phyloP scores from a whole-genome alignment of 257 asterid species.

The Paraleonurus japonicus region DNA sequence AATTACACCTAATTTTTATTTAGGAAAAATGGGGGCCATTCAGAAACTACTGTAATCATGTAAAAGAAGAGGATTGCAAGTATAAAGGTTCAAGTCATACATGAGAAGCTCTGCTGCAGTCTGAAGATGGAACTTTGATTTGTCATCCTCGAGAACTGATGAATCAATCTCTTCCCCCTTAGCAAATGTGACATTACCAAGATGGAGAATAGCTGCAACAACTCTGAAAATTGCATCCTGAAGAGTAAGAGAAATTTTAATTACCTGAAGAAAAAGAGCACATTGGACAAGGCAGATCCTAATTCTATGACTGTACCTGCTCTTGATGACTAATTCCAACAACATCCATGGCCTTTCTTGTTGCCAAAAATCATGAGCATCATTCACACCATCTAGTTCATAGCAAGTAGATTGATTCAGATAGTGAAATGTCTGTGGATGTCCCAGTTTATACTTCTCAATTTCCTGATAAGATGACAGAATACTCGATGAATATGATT shows the following conservation, averaged over 20 bases:
- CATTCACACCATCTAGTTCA: conserved; percentile 70
- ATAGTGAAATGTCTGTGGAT: conserved; percentile 73
- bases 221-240: conserved; percentile 93
- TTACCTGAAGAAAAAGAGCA: conserved; percentile 19
- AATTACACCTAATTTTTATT: conserved; percentile 65
- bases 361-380: conserved; percentile 78
- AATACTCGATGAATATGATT: conserved; percentile 23
- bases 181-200: conserved; percentile 76
- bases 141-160: conserved; percentile 72
- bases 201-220: conserved; percentile 84
- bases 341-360: conserved; percentile 92
- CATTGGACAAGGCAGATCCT: conserved; percentile 18
- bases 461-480: conserved; percentile 58
- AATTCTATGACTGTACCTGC: conserved; percentile 51
- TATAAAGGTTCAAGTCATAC: conserved; percentile 37
- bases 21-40: neutral
- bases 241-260: conserved; percentile 26
- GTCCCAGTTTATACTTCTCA: conserved; percentile 74
- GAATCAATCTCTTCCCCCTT: conserved; percentile 78
- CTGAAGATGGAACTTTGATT: conserved; percentile 75
- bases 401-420: conserved; percentile 82
- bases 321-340: conserved; percentile 81
- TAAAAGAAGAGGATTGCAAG: conserved; percentile 12
- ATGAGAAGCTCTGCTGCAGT: conserved; percentile 79
- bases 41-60: neutral